Evolutionary conservation across 768 basidiomycete species (phyloP).

Genomic region (Termitomyces titanicus): DNA sequence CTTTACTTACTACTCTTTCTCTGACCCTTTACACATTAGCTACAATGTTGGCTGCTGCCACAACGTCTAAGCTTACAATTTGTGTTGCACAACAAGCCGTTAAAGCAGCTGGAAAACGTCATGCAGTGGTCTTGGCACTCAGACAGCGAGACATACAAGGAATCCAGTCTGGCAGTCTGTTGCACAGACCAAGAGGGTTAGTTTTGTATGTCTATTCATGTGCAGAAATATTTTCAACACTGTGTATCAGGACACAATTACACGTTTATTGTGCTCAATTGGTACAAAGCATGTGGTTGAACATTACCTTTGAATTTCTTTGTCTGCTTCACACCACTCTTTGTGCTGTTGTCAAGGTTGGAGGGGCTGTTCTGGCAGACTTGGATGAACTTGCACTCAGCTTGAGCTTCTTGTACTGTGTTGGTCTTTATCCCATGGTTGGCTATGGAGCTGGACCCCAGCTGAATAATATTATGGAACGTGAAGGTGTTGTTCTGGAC

Average conservation of each 20-base stretch:
- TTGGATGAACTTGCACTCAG: conserved; percentile 92
- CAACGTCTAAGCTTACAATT: conserved; percentile 30
- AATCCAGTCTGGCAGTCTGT: conserved; percentile 59
- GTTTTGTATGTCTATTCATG: conserved; percentile 17
- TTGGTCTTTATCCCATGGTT: conserved; percentile 97
- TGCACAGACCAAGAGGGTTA: conserved; percentile 73
- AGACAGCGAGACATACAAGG: conserved; percentile 36
- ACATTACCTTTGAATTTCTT: conserved; percentile 96
- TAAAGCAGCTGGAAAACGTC: conserved; percentile 46
- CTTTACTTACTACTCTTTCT: no score
- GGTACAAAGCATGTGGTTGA: conserved; percentile 97
- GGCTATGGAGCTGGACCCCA: conserved; percentile 97
- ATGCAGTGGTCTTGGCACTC: conserved; percentile 38
- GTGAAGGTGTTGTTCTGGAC: conserved; percentile 91
- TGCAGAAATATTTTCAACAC: neutral
- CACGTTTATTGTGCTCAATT: conserved; percentile 92
- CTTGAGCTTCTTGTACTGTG: conserved; percentile 93
- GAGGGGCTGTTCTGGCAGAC: conserved; percentile 91
- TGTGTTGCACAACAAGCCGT: conserved; percentile 42
- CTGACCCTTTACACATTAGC: no score
- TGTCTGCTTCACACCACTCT: conserved; percentile 81
- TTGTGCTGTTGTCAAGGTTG: conserved; percentile 98
- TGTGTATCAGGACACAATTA: conserved; percentile 82
- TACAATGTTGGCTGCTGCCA: conserved; percentile 32
- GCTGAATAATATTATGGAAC: conserved; percentile 89